phyloP scores from a whole-genome alignment of 768 basidiomycete species.

The Trametes gibbosa region DNA sequence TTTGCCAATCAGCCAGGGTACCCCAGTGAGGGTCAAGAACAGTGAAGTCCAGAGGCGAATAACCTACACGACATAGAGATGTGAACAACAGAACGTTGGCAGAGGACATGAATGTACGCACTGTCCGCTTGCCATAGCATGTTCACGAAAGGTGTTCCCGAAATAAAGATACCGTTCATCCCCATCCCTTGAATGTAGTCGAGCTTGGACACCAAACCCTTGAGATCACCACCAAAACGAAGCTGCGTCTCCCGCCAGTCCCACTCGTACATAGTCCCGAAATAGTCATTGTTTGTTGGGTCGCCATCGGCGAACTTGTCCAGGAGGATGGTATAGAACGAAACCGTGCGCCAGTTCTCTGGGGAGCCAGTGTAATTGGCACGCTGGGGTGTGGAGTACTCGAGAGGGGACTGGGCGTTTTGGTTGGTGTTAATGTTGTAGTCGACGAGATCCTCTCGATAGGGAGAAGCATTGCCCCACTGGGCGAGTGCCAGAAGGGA shows the following conservation, averaged over 20 bases:
- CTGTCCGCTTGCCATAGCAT: constrained; percentile 98
- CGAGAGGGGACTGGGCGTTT: constrained; percentile 59
- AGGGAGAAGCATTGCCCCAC: constrained; percentile 58
- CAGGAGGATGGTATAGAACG: constrained; percentile 77
- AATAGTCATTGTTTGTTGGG: constrained; percentile 89
- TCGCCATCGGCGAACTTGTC: constrained; percentile 96
- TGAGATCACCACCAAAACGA: constrained; percentile 85
- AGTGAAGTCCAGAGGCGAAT: constrained; percentile 89
- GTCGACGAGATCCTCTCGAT: constrained; percentile 57
- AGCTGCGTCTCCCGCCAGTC: constrained; percentile 90
- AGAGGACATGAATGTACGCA: constrained; percentile 39
- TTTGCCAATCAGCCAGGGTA: constrained; percentile 74
- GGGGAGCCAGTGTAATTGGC: constrained; percentile 77
- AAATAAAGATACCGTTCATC: constrained; percentile 79
- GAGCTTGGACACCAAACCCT: constrained; percentile 67
- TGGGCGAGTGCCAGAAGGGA: constrained; percentile 38
- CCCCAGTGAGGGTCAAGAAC: constrained; percentile 94
- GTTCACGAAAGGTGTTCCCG: constrained; percentile 90
- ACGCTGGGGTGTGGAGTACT: constrained; percentile 62
- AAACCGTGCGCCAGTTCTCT: constrained; percentile 79
- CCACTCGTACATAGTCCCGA: constrained; percentile 72
- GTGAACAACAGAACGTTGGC: neutral
- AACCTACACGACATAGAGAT: constrained; percentile 49
- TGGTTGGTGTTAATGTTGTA: constrained; percentile 83
- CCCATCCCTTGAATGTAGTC: constrained; percentile 94